phyloP scores from a whole-genome alignment of 495 filamentous ascomycete species.

The Tuber aestivum region DNA sequence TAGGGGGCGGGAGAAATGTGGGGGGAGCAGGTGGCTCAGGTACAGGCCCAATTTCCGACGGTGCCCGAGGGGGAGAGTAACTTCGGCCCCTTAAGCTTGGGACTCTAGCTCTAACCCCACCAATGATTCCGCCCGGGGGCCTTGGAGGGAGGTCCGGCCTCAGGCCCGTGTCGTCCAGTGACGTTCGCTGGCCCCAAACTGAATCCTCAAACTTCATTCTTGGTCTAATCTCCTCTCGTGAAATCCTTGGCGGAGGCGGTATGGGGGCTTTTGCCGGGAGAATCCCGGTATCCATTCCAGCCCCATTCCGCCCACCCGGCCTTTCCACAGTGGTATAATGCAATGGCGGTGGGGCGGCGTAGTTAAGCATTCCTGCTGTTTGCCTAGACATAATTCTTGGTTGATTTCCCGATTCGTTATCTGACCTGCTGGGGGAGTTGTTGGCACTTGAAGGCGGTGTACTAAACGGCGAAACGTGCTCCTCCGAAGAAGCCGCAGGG shows the following conservation, averaged over 20 bases:
- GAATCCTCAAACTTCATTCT: conserved; percentile 40
- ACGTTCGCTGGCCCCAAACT: conserved; percentile 29
- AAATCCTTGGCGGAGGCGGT: conserved; percentile 38
- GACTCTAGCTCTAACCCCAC: conserved; percentile 33
- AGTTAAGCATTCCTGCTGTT: conserved; percentile 47
- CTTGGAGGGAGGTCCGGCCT: conserved; percentile 39
- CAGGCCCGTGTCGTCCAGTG: conserved; percentile 37
- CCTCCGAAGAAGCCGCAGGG: conserved; percentile 44
- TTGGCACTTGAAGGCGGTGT: conserved; percentile 78
- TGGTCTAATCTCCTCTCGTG: conserved; percentile 33
- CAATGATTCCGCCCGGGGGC: conserved; percentile 16
- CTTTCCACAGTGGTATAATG: conserved; percentile 32
- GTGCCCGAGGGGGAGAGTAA: conserved; percentile 35
- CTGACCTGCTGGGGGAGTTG: conserved; percentile 46
- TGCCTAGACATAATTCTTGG: conserved; percentile 24
- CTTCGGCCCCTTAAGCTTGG: conserved; percentile 40
- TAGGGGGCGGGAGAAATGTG: conserved; percentile 35
- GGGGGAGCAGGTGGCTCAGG: conserved; percentile 20
- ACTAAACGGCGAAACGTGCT: conserved; percentile 76
- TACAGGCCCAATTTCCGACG: conserved; percentile 1
- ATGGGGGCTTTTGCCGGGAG: conserved; percentile 17
- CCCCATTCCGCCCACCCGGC: conserved; percentile 19
- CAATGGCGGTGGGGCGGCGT: conserved; percentile 48
- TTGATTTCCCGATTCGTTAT: conserved; percentile 27
- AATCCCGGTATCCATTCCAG: conserved; percentile 18